Evolutionary conservation across 2,329 filamentous ascomycete genomes (phyloP), one percentile per base, ranked within the genome.

Genomic region (Hymenotorrendiella dingleyae): DNA sequence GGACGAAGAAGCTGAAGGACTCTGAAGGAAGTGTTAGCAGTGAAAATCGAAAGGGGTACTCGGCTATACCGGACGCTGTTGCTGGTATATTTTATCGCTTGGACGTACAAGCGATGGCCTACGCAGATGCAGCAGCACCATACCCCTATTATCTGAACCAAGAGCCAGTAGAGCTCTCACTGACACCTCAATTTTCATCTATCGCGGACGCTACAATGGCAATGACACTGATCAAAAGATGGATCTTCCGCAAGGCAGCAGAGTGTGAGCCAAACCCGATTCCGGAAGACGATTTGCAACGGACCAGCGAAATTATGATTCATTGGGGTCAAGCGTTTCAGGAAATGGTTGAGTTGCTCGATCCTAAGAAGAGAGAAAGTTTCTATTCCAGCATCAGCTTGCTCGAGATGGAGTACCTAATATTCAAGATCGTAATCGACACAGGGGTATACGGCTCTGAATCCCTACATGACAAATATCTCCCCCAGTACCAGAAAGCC

Each of bases 91-190:
- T 50, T 24, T 33, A 43, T 30, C 46, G 46, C 6, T 43, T 48
- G 8, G 48, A 50, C 12, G 6, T 50, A 19, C 48, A 49, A 20
- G 46, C 46, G 11, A 45, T 49, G 32, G 26, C 46, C 4, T 43
- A 43, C 19, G 26, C 22, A 12, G 40, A 49, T 14, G 7, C 29
- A 6, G 17, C 22, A 26, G 27, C 23, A 5, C 37, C 46, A 6
- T 49, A 49, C 20, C 46, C 38, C 11, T 34, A 48, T 33, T 8
- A 48, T 20, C 14, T 22, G n/a, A 10, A 40, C 30, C 35, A 38
- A 12, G 34, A 12, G n/a, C 19, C n/a, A n/a, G 24, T 14, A 22
- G 26, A 42, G 14, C 29, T 43, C 24, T 23, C 33, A 6, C 14
- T 34, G 19, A n/a, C 26, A 11, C 20, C 23, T 9, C 10, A 10